A percentile compares a stretch with the other conserved stretches of the same genome.
Conservation (phyloP, 2,329 filamentous ascomycete genomes). For the Samsoniella hepiali region DNA sequence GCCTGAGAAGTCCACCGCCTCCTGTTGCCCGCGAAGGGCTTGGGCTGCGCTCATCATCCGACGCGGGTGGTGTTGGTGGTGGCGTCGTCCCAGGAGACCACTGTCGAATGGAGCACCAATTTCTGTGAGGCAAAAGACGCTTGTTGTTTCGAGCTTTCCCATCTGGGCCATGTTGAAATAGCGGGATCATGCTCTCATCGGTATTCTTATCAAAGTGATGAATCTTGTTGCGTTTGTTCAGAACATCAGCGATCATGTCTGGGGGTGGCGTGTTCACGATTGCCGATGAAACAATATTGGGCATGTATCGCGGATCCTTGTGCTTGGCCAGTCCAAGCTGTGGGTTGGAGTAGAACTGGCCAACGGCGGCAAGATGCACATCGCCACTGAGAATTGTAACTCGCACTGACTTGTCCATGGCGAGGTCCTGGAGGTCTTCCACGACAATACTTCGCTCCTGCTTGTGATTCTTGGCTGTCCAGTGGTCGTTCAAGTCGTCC, state of each 20-base stretch:
- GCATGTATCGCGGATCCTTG: conserved; percentile 93
- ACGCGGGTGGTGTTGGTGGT: conserved; percentile 59
- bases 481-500: conserved; percentile 92
- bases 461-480: conserved; percentile 95
- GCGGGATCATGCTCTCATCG: conserved; percentile 92
- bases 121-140: conserved; percentile 79
- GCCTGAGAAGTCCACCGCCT: conserved; percentile 41
- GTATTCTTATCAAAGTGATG: conserved; percentile 73
- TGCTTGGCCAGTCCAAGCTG: conserved; percentile 79
- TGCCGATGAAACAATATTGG: conserved; percentile 88
- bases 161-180: conserved; percentile 87
- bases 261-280: conserved; percentile 91
- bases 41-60: conserved; percentile 43
- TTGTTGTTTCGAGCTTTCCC: conserved; percentile 90
- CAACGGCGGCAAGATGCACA: conserved; percentile 87
- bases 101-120: conserved; percentile 90
- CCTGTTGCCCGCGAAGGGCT: conserved; percentile 36
- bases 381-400: conserved; percentile 91
- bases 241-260: conserved; percentile 80
- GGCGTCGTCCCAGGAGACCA: conserved; percentile 79
- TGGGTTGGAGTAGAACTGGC: conserved; percentile 91
- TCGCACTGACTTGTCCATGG: conserved; percentile 86
- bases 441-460: conserved; percentile 81
- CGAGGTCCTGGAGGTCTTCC: conserved; percentile 87
- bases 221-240: conserved; percentile 88